Base-by-base conservation (phyloP, 2,329 filamentous ascomycete species). In the Diplocarpon mali region DNA sequence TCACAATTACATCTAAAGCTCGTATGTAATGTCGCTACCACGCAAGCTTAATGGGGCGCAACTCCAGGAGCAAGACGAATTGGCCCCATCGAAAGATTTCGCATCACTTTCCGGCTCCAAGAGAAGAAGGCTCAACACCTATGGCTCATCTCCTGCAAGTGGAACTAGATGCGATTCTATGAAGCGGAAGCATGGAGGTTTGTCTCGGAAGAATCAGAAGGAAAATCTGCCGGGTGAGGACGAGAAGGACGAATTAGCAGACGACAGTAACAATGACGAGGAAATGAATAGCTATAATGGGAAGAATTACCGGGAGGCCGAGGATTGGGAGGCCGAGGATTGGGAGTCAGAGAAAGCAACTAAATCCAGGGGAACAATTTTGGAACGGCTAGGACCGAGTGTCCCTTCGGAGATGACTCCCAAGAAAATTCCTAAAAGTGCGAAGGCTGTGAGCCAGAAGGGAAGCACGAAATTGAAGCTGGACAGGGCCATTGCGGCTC, bases 31-130 rank as follows among this genome's bases (percentile, higher is more conserved):
- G 20, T 24, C 20, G 4, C 20, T 24, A 24, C 20, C 32, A 3
- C 46, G 52, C 28, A 56, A 56, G 42, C 54, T 51, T 36, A 49
- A 24, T 30, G 51, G 49, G 47, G 47, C 49, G n/a, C 41, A 47
- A 4, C 17, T 50, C 10, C 43, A 38, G 31, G 52, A 54, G 9
- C 41, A 49, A 20, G 53, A 53, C 24, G 51, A 55, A 44, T 27
- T 52, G 13, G 51, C 52, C n/a, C 38, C 45, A 10, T 36, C 44
- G 20, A 47, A 47, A 32, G 36, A 24, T 20, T 40, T 5, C 2
- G 32, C 44, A 15, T 45, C 52, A 9, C 32, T 50, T 9, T 46
- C 46, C 6, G 42, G 41, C 27, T 16, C 38, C 16, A 55, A 55
- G 41, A 50, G 42, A 40, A 50, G 44, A 35, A 55, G 49, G 32